Base-by-base conservation (phyloP, 106 monocot species). In the Ottelia alismoides region DNA sequence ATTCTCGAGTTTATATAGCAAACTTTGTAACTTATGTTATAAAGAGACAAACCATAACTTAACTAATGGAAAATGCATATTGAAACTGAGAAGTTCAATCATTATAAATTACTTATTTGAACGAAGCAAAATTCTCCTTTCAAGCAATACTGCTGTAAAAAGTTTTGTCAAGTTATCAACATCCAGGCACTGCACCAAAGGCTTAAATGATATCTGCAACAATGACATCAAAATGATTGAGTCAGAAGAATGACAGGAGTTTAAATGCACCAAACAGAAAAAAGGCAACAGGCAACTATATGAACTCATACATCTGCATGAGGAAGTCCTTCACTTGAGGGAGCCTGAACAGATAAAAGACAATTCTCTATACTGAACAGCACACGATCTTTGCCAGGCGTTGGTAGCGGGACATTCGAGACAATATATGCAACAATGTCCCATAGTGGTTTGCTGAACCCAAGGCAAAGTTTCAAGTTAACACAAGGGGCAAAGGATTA, bases 171-270 rank as follows among this genome's bases (percentile, higher is more conserved):
- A 68, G 56, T 98, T 98, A 70, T 90, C 90, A 60, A 98, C 85
- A 79, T 98, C 98, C 47, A 98, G 57, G 60, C 85, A 98, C 60
- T 98, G 98, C 47, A 90, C 82, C 71, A 98, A 62, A 26, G 90
- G 98, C 61, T 98, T 89, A 67, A 98, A 98, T 28, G 85, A 98
- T 69, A 98, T 98, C 98, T 98, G 89, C 51, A 60, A n/a, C n/a
- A n/a, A 22, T 68, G 3, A 16, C 40, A 7, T 43, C 10, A 16
- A 43, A 43, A 43, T 6, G 40, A 7, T n/a, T n/a, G 6, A 43
- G 16, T 43, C 40, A 43, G 6, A 6, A 43, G 6, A 6, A 43
- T 16, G 16, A 43, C 16, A 43, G 40, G 10, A 43, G 16, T 43
- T 43, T 43, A 16, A 43, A 43, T 16, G 6, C 10, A 43, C 40